phyloP scores from a whole-genome alignment of 2,329 filamentous ascomycete genomes.

The Niveomyces coronatus region DNA sequence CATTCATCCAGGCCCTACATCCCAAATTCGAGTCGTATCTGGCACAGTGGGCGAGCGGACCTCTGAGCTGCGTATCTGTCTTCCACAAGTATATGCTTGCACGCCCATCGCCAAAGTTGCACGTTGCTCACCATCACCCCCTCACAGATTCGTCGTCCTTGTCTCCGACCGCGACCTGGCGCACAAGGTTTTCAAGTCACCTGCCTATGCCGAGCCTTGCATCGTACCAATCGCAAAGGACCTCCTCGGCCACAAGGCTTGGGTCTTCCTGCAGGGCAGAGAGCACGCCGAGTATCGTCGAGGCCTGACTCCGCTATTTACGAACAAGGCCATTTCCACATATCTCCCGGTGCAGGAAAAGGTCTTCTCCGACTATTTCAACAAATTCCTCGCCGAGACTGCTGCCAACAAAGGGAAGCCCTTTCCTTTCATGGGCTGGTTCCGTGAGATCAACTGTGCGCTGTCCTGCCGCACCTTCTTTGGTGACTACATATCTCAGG shows the following conservation, averaged over 20 bases:
- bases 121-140: not conserved
- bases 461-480: conserved; percentile 72
- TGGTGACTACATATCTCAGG: conserved; percentile 66
- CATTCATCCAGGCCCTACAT: conserved; percentile 64
- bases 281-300: conserved; percentile 70
- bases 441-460: conserved; percentile 71
- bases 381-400: conserved; percentile 54
- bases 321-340: conserved; percentile 55
- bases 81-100: conserved; percentile 60
- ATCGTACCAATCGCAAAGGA: conserved; percentile 68
- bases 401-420: conserved; percentile 41
- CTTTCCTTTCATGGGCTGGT: conserved; percentile 57
- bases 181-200: conserved; percentile 75
- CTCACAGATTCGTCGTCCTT: conserved; percentile 62
- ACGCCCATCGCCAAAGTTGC: not conserved
- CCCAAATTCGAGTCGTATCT: conserved; percentile 66
- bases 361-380: conserved; percentile 62
- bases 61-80: conserved; percentile 70
- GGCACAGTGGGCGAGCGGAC: conserved; percentile 68
- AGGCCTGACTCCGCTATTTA: conserved; percentile 65
- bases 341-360: conserved; percentile 68
- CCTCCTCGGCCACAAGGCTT: conserved; percentile 60
- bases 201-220: conserved; percentile 63
- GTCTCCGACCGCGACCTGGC: conserved; percentile 68
- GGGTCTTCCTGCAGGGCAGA: conserved; percentile 71